Evolutionary conservation across 257 asterid genomes (phyloP).

Genomic region (Solanum sitiens): DNA sequence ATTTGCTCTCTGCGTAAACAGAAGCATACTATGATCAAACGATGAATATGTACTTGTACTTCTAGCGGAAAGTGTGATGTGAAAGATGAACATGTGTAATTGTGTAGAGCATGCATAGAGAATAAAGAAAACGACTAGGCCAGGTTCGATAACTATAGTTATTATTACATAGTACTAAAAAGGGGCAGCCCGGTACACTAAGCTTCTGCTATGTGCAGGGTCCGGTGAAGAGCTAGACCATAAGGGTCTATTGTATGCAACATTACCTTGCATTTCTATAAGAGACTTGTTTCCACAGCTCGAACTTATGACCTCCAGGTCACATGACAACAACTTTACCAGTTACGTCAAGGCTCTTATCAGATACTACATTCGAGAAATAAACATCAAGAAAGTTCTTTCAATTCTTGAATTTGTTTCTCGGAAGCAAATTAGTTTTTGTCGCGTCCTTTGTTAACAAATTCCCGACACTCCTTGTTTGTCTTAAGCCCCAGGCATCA

Average conservation of each 20-base stretch:
- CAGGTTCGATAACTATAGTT: neutral
- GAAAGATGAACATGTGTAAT: neutral
- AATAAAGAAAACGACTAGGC: neutral
- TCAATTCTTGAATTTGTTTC: no score
- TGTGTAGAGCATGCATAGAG: neutral
- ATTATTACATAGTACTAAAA: neutral
- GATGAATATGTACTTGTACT: neutral
- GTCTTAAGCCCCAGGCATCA: no score
- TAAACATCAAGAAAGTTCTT: no score
- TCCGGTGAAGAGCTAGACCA: neutral
- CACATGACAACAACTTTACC: neutral
- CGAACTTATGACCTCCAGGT: neutral
- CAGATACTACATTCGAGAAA: no score
- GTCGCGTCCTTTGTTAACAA: no score
- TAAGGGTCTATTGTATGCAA: neutral
- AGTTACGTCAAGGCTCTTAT: no score
- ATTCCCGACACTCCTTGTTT: no score
- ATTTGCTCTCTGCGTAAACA: constrained; percentile 19
- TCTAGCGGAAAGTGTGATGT: neutral
- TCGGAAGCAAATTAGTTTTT: neutral
- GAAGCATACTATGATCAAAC: neutral
- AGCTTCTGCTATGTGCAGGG: neutral
- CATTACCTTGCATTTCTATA: neutral
- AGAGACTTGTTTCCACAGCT: neutral
- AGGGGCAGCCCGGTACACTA: neutral